Percentiles rank a stretch among this genome's conserved stretches.
These are phyloP conservation scores for Auriscalpium vulgare DNA, from an alignment of 768 basidiomycete genomes.

Conservation along the genomic window DNA sequence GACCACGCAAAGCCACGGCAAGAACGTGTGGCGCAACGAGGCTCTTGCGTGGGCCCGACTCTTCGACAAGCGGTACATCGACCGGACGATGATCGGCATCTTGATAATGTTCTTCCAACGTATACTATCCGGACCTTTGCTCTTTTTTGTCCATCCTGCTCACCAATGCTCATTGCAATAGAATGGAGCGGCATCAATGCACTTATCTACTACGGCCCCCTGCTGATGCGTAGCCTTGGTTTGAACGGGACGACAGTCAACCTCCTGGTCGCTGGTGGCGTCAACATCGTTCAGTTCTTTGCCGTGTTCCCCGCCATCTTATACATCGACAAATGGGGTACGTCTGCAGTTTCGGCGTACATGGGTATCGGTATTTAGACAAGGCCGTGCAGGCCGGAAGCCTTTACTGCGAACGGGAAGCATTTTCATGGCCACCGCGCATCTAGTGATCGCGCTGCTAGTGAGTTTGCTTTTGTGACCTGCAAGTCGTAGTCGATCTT, in stretches of 20 bases:
- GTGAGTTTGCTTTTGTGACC: constrained; percentile 27
- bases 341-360: background rate
- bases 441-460: constrained; percentile 55
- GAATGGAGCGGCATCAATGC: constrained; percentile 90
- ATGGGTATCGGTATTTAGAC: background rate
- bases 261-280: constrained; percentile 67
- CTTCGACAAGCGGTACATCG: constrained; percentile 43
- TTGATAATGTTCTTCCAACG: constrained; percentile 82
- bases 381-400: constrained; percentile 41
- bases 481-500: background rate
- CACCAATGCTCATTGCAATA: constrained; percentile 18
- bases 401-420: constrained; percentile 62
- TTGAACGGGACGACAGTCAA: constrained; percentile 50
- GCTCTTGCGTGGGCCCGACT: constrained; percentile 50
- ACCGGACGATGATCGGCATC: constrained; percentile 62
- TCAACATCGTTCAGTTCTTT: constrained; percentile 71
- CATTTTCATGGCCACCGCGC: constrained; percentile 53
- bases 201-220: constrained; percentile 75
- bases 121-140: constrained; percentile 24
- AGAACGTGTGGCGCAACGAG: constrained; percentile 11
- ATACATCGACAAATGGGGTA: constrained; percentile 58
- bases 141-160: background rate
- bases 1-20: constrained; percentile 20
- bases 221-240: constrained; percentile 57
- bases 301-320: constrained; percentile 69